Conservation (phyloP, 495 filamentous ascomycete genomes). For the Amphirosellinia nigrospora region DNA sequence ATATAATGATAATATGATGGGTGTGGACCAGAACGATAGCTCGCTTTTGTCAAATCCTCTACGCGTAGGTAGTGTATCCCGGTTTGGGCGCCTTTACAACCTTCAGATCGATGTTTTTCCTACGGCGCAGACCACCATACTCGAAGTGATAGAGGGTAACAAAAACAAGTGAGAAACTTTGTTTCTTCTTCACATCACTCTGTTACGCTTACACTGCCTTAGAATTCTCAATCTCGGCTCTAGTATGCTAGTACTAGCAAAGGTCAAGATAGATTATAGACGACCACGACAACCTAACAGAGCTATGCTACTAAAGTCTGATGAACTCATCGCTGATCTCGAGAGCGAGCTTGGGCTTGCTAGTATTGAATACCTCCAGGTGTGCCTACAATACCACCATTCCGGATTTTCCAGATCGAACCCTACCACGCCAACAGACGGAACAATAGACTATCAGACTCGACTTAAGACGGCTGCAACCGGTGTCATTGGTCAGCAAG, state of each 20-base stretch:
- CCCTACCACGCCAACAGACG: conserved; percentile 22
- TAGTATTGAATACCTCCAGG: conserved; percentile 49
- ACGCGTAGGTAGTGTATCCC: conserved; percentile 27
- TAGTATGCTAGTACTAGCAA: conserved; percentile 47
- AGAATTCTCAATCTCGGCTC: conserved; percentile 47
- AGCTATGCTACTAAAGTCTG: conserved; percentile 42
- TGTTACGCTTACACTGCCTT: conserved; percentile 19
- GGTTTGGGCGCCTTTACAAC: conserved; percentile 53
- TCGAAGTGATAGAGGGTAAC: conserved; percentile 46
- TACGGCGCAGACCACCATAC: conserved; percentile 34
- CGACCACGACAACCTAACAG: conserved; percentile 26
- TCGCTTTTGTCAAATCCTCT: conserved; percentile 15
- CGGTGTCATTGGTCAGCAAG: conserved; percentile 49
- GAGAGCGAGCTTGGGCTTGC: conserved; percentile 54
- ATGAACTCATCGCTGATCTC: conserved; percentile 57
- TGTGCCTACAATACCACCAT: conserved; percentile 54
- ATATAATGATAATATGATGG: conserved; percentile 10
- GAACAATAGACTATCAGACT: conserved; percentile 40
- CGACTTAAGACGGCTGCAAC: conserved; percentile 50
- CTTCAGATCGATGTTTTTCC: conserved; percentile 47
- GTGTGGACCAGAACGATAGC: conserved; percentile 17
- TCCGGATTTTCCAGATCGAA: conserved; percentile 50
- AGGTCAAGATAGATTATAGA: conserved; percentile 36
- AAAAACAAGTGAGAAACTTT: conserved; percentile 19
- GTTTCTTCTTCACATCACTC: not conserved